Conservation (phyloP, 148 eudicot genomes). For the Diospyros kaki region DNA sequence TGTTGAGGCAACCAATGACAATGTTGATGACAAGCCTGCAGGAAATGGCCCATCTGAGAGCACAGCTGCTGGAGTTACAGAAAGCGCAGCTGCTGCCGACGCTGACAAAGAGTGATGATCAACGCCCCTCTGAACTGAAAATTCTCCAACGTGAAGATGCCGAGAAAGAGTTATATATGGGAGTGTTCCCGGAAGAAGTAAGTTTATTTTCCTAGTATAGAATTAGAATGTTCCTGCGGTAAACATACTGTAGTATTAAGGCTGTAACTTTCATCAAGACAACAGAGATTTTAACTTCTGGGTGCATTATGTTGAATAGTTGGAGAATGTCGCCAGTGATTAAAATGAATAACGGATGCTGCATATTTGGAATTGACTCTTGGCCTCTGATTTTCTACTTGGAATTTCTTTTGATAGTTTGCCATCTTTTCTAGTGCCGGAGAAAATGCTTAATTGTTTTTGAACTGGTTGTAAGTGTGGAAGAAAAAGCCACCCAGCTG, state of each 20-base stretch:
- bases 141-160: neutral
- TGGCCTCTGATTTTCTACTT: too few species aligned
- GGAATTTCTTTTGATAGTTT: too few species aligned
- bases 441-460: too few species aligned
- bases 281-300: neutral
- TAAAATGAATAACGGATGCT: too few species aligned
- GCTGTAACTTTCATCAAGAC: neutral
- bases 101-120: conserved; percentile 35
- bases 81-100: conserved; percentile 23
- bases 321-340: too few species aligned
- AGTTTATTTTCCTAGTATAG: neutral
- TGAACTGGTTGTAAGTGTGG: too few species aligned
- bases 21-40: conserved; percentile 26
- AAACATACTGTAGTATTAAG: neutral
- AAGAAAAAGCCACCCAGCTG: too few species aligned
- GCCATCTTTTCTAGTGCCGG: too few species aligned
- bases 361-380: too few species aligned
- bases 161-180: neutral
- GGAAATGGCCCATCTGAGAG: conserved; percentile 26
- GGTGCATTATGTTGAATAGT: too few species aligned
- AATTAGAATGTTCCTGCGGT: neutral
- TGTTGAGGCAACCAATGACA: conserved; percentile 29
- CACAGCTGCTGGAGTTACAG: conserved; percentile 21
- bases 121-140: neutral
- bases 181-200: neutral